phyloP scores from a whole-genome alignment of 2,329 filamentous ascomycete species.

The Mariannaea sp. region DNA sequence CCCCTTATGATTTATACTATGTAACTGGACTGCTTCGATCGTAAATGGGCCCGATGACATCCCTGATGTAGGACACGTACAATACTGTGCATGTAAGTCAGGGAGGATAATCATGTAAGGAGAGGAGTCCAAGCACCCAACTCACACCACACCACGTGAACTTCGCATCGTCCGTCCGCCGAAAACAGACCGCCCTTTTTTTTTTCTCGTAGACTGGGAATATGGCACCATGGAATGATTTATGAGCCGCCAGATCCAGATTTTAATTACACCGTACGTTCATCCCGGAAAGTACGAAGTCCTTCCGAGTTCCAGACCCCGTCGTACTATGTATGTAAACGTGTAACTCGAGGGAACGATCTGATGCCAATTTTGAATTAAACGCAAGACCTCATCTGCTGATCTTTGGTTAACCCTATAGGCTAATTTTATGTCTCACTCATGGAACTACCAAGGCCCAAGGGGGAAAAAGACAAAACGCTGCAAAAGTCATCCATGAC shows the following conservation, averaged over 20 bases:
- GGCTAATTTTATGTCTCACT: too few species aligned
- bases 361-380: too few species aligned
- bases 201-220: too few species aligned
- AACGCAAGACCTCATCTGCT: too few species aligned
- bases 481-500: too few species aligned
- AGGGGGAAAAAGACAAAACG: too few species aligned
- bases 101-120: conserved; percentile 14
- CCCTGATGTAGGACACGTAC: neutral
- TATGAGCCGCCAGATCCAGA: conserved; percentile 1
- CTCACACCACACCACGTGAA: conserved; percentile 34
- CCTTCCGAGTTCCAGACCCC: too few species aligned
- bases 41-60: conserved; percentile 9
- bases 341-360: too few species aligned
- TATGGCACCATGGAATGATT: conserved; percentile 3
- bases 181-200: conserved; percentile 11
- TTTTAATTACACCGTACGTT: neutral
- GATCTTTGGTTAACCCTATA: too few species aligned
- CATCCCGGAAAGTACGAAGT: neutral
- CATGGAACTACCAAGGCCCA: too few species aligned
- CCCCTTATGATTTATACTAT: too few species aligned
- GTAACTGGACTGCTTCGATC: neutral
- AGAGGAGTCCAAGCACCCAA: conserved; percentile 28
- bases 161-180: conserved; percentile 21
- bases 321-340: too few species aligned
- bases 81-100: neutral